Base-by-base conservation (phyloP, 2,329 filamentous ascomycete genomes). In the Colletotrichum falcatum region DNA sequence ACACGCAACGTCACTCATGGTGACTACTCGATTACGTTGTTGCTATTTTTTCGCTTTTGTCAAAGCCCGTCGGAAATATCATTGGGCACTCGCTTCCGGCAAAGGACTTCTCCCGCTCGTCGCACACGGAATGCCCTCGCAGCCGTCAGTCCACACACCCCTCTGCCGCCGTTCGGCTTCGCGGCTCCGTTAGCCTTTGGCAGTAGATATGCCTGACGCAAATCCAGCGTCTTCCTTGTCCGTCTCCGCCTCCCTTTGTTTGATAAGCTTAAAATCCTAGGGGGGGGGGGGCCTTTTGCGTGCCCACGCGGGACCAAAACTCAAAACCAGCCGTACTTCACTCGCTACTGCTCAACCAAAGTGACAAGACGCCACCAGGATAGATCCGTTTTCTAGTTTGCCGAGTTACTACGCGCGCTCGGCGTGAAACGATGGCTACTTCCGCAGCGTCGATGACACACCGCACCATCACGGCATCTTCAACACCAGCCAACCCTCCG, bases 401-500 rank as follows among this genome's bases (percentile, higher is more conserved):
- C 39, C 39, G 39, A 42, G 6, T 20, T 42, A 42, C 18, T 42
- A 42, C 39, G 39, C 8, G 18, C 18, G 9, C 6, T 5, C 39
- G 18, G 39, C 37, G 18, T 37, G 1, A 14, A 16, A 6, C 14
- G n/a, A n/a, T n/a, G n/a, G n/a, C n/a, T n/a, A n/a, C n/a, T n/a
- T n/a, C n/a, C n/a, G n/a, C n/a, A n/a, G n/a, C 14, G 9, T 5
- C 9, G 16, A 16, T 18, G 37, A 39, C 14, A 12, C 35, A 16
- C 12, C 12, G 11, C 14, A 12, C 14, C 1, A 39, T 42, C 18
- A 69, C 14, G 66, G 66, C 66, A 69, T 69, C 18, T 69, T 69
- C 23, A 69, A n/a, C 35, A 39, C 59, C 30, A 59, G n/a, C 26
- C 65, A 69, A 2, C 66, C 23, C 5, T 54, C 30, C 20, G 61